These are phyloP conservation scores for Solanum hybrid DNA, from an alignment of 305 asterid species.

Conservation along the genomic window DNA sequence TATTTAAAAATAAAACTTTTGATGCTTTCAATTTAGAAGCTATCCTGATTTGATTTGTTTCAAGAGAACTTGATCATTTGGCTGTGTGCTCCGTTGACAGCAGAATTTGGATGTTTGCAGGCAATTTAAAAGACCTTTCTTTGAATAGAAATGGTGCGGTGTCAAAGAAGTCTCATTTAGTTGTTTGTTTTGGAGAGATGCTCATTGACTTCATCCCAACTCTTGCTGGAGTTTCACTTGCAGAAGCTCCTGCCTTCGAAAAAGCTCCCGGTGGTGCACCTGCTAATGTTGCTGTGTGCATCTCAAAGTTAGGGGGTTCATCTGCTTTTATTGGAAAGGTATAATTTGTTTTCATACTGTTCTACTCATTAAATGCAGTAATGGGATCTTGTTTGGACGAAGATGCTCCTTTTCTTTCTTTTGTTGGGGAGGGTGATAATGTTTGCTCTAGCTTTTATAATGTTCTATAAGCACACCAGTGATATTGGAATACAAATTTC, in stretches of 20 bases:
- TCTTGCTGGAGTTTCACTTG: slow-evolving; percentile 71
- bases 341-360: not conserved
- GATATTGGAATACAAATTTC: not conserved
- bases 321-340: slow-evolving; percentile 97
- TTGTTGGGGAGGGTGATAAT: not conserved
- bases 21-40: not conserved
- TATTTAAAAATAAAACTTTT: not conserved
- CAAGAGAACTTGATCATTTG: not conserved
- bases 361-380: not conserved
- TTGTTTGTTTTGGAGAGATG: slow-evolving; percentile 88
- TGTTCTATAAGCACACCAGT: not conserved
- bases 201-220: slow-evolving; percentile 91
- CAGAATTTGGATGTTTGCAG: slow-evolving; percentile 26
- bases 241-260: slow-evolving; percentile 78
- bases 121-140: slow-evolving; percentile 37
- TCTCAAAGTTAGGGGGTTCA: slow-evolving; percentile 78
- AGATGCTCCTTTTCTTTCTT: not conserved
- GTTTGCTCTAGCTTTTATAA: not conserved
- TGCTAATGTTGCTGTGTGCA: slow-evolving; percentile 89
- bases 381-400: not conserved
- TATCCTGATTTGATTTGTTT: not conserved
- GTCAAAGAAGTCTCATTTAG: slow-evolving; percentile 28
- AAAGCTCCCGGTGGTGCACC: slow-evolving; percentile 98
- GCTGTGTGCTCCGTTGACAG: not conserved
- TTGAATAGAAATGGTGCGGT: slow-evolving; percentile 25